Conservation (phyloP, 106 monocot genomes). For the Apostasia shenzhenica region DNA sequence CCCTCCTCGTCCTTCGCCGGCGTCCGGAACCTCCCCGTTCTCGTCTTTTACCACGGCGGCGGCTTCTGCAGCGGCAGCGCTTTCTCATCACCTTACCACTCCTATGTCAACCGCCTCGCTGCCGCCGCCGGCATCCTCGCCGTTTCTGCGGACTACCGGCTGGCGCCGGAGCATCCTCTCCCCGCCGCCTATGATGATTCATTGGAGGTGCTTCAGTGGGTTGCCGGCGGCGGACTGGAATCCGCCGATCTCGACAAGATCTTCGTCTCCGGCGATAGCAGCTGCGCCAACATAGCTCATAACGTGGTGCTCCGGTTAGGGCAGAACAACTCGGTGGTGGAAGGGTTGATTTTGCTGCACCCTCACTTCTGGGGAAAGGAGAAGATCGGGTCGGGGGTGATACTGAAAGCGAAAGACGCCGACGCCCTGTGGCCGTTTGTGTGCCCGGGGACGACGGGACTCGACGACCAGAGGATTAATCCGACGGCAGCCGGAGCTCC, state of each 20-base stretch:
- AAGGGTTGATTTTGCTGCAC: neutral
- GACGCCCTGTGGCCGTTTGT: neutral
- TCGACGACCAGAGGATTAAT: neutral
- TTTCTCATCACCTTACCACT: conserved; percentile 30
- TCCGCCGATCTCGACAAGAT: conserved; percentile 22
- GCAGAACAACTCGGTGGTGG: neutral
- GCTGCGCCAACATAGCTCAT: conserved; percentile 28
- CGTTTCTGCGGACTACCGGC: conserved; percentile 56
- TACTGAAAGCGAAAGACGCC: neutral
- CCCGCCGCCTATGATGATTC: conserved; percentile 49
- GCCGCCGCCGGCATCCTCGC: conserved; percentile 20
- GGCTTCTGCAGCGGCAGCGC: conserved; percentile 28
- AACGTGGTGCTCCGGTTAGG: conserved; percentile 8
- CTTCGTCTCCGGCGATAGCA: conserved; percentile 44
- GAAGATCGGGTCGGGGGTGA: neutral
- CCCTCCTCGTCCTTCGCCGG: neutral
- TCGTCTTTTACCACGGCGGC: conserved; percentile 55
- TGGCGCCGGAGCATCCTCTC: conserved; percentile 47
- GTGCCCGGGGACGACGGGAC: neutral
- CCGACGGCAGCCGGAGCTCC: neutral
- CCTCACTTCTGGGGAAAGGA: conserved; percentile 3
- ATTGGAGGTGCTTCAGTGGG: conserved; percentile 19
- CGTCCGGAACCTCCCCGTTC: conserved; percentile 22
- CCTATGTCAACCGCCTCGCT: conserved; percentile 32
- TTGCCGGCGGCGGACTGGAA: conserved; percentile 10